phyloP scores from a whole-genome alignment of 257 asterid genomes.

The Rehmannia glutinosa region DNA sequence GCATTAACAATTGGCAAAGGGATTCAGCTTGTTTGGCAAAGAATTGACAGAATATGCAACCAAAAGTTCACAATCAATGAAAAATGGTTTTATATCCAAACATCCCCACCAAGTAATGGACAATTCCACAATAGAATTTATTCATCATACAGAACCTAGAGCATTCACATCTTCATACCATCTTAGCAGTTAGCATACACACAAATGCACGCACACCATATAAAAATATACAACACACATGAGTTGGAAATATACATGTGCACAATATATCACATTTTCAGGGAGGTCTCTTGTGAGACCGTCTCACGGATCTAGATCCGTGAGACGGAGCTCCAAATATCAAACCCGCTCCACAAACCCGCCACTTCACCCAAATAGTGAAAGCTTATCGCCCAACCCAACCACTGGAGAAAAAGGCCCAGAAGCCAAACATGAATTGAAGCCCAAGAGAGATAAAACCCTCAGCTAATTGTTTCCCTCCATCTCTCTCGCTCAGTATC shows the following conservation, averaged over 20 bases:
- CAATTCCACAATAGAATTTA: neutral
- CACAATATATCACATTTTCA: neutral
- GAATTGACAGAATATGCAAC: neutral
- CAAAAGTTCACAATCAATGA: neutral
- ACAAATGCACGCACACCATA: neutral
- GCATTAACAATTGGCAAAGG: constrained; percentile 20
- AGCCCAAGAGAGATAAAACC: too few relatives aligned
- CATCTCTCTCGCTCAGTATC: too few relatives aligned
- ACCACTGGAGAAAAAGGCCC: too few relatives aligned
- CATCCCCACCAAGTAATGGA: neutral
- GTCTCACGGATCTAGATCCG: too few relatives aligned
- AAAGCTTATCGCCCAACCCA: too few relatives aligned
- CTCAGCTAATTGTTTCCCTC: too few relatives aligned
- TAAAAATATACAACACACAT: neutral
- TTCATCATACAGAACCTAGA: constrained; percentile 1
- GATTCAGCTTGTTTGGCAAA: neutral
- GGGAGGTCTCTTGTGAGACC: too few relatives aligned
- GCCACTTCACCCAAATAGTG: too few relatives aligned
- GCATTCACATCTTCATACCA: neutral
- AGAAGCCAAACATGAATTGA: too few relatives aligned
- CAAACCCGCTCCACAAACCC: too few relatives aligned
- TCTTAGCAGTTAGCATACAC: neutral
- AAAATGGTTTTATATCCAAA: neutral
- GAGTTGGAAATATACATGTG: neutral
- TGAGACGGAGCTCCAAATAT: too few relatives aligned